Base-by-base conservation (phyloP, 1,284 basidiomycete genomes). In the Pseudozyma pruni region DNA sequence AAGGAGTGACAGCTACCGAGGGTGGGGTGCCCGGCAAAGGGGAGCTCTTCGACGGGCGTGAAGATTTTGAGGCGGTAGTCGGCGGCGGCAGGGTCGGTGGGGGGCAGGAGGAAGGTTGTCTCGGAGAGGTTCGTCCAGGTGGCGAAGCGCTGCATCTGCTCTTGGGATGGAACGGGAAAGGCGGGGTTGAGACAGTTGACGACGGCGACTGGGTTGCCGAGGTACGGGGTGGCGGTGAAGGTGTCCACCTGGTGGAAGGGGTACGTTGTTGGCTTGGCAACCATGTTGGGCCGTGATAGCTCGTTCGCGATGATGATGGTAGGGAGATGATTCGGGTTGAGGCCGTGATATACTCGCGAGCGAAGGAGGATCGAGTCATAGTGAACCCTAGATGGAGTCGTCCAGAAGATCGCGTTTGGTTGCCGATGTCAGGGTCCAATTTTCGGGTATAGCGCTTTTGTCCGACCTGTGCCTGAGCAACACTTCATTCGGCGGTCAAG, bases 21-120 rank as follows among this genome's bases (percentile, higher is more conserved):
- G 3, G 76, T 80, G 5, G 78, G 78, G 40, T 80, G 76, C 4
- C 78, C 78, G 0, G 78, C 78, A 32, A 80, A 79, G 0, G 78
- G 77, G 1, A 80, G 67, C 43, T 76, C 75, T 16, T 52, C 38
- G 10, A 48, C 34, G 1, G 76, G 74, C 4, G 74, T 79, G 32
- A 78, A 80, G 45, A 79, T 80, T 29, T 67, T 69, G 8, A 80
- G 35, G 5, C 42, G 40, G 49, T 79, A 80, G 41, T 80, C 70
- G 2, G 74, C 76, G 4, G 39, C 34, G 7, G 55, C 51, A 20
- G 16, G 16, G 11, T 41, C 4, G 0, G 74, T 52, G 4, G 72
- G 62, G 1, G 64, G 66, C 2, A 78, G 58, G 3, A 80, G 34
- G 39, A 79, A 80, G 23, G 75, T 74, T 9, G 78, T 79, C 39